These are phyloP conservation scores for Sanghuangporus sanghuang DNA, from an alignment of 1,284 basidiomycete genomes.

Conservation along the genomic window DNA sequence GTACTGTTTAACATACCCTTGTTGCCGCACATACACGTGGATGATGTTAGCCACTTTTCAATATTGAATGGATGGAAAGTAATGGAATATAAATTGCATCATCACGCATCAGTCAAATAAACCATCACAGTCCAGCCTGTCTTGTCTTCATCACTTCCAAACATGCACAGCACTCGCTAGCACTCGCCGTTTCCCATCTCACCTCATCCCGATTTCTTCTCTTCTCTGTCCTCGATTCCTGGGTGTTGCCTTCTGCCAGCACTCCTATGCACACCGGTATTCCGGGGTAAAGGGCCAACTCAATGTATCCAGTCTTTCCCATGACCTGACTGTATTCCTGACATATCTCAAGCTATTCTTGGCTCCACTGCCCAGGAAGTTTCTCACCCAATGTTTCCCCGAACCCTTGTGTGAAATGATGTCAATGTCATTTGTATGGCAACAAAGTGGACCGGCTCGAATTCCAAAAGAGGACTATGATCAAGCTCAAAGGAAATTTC, in stretches of 20 bases:
- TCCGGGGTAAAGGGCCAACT: not conserved
- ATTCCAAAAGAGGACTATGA: too few species aligned
- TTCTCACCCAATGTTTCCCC: not conserved
- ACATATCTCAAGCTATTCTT: not conserved
- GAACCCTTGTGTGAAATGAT: not conserved
- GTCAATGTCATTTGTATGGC: too few species aligned
- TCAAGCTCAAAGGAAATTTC: too few species aligned
- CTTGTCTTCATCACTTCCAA: too few species aligned
- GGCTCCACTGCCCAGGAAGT: not conserved
- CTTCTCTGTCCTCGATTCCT: not conserved
- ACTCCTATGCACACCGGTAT: not conserved
- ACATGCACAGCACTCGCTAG: too few species aligned
- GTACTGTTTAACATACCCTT: too few species aligned
- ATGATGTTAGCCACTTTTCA: not conserved
- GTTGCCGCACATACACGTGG: not conserved
- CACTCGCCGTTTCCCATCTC: too few species aligned
- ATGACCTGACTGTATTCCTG: not conserved
- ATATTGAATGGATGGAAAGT: not conserved
- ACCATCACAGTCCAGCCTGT: too few species aligned
- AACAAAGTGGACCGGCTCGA: too few species aligned
- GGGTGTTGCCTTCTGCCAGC: not conserved
- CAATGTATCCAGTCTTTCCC: not conserved
- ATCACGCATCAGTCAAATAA: not conserved
- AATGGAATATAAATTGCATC: not conserved
- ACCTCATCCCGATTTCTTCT: not conserved